A percentile compares a stretch with the other conserved stretches of the same genome.
phyloP scores from a whole-genome alignment of 2,329 filamentous ascomycete genomes.

The Phyllosticta paracitricarpa region DNA sequence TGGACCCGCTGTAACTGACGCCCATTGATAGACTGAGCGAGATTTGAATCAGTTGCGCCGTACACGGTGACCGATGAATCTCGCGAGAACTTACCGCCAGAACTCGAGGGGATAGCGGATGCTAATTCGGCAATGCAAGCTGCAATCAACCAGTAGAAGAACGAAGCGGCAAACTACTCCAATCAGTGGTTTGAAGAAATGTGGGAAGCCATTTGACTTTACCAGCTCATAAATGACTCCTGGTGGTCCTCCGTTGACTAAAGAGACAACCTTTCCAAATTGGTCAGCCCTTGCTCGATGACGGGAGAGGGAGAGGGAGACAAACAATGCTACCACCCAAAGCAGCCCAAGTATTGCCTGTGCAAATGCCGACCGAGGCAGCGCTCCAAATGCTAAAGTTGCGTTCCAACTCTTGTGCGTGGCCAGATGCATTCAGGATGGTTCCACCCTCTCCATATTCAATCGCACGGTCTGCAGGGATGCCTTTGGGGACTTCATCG shows the following conservation, averaged over 20 bases:
- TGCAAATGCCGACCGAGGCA: conserved; percentile 37
- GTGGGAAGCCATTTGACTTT: not conserved
- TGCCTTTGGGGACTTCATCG: not conserved
- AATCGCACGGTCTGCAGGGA: conserved; percentile 1
- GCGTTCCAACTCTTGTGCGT: conserved; percentile 42
- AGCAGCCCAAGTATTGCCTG: conserved; percentile 35
- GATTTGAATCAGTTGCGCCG: not conserved
- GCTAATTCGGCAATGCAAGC: conserved; percentile 43
- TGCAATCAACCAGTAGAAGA: conserved; percentile 43
- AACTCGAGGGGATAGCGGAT: conserved; percentile 33
- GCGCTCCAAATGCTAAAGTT: conserved; percentile 40
- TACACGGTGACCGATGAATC: not conserved
- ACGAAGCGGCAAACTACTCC: conserved; percentile 33
- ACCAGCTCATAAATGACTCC: conserved; percentile 37
- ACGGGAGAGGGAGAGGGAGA: conserved; percentile 4
- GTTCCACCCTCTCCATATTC: conserved; percentile 20
- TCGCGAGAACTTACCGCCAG: conserved; percentile 17
- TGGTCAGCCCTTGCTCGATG: conserved; percentile 1
- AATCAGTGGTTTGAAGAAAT: not conserved
- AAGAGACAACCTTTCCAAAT: conserved; percentile 23
- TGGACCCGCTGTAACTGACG: conserved; percentile 37
- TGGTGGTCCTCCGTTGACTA: conserved; percentile 38
- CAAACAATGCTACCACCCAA: conserved; percentile 39
- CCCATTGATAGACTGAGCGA: conserved; percentile 42
- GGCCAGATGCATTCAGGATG: conserved; percentile 40